These are phyloP conservation scores for Phyllosticta paracitricarpa DNA, from an alignment of 2,329 filamentous ascomycete genomes.

Conservation along the genomic window DNA sequence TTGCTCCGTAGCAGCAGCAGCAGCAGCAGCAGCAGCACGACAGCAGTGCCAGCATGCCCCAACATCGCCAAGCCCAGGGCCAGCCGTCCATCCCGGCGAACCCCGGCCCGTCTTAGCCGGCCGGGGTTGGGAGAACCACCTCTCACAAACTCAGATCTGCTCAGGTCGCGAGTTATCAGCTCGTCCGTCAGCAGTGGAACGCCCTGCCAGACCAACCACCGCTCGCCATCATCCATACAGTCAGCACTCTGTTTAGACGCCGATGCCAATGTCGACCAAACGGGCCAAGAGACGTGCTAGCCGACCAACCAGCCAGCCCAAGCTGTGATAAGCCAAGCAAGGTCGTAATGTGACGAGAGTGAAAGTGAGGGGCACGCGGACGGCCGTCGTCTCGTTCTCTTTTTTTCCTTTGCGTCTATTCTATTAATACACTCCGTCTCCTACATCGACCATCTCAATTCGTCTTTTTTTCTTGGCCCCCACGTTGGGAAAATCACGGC, in stretches of 20 bases:
- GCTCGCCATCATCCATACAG: not conserved
- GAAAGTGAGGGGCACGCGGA: not conserved
- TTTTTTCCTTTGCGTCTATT: not conserved
- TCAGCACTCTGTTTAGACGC: constrained; percentile 11
- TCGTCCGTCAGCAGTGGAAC: not conserved
- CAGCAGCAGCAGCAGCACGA: not conserved
- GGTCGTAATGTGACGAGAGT: not conserved
- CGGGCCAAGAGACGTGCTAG: not conserved
- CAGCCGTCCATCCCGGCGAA: not conserved
- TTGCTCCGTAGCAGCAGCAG: not conserved
- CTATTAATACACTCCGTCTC: not conserved
- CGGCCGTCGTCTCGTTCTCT: not conserved
- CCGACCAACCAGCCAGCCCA: not conserved
- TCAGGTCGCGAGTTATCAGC: not conserved
- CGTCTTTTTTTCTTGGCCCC: not conserved
- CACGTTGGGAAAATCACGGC: not conserved
- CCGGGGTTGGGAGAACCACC: not conserved
- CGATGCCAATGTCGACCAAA: constrained; percentile 1
- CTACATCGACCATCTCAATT: not conserved
- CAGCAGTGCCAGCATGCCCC: not conserved
- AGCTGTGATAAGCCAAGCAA: not conserved
- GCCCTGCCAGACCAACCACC: not conserved
- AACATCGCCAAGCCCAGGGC: not conserved
- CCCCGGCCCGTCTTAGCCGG: not conserved
- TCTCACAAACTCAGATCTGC: not conserved